phyloP scores from a whole-genome alignment of 2,329 filamentous ascomycete species.

The Alternaria tenuissima region DNA sequence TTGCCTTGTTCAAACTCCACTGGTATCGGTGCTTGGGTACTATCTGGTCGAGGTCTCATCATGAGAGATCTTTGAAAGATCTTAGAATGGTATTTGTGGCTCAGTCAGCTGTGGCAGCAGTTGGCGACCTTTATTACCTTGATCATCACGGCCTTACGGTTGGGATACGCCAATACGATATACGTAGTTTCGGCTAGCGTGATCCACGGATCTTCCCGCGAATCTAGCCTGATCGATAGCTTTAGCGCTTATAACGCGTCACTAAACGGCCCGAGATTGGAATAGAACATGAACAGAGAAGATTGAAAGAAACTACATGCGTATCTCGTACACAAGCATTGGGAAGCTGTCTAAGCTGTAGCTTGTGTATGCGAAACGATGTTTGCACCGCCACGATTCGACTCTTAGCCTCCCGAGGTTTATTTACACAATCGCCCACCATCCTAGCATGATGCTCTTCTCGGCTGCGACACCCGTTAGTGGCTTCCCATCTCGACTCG shows the following conservation, averaged over 20 bases:
- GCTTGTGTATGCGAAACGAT: not conserved
- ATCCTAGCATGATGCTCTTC: constrained; percentile 9
- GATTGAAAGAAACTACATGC: not conserved
- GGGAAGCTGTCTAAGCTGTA: not conserved
- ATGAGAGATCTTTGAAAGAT: not conserved
- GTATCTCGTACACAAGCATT: not conserved
- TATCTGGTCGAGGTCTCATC: constrained; percentile 2
- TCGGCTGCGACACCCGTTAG: constrained; percentile 2
- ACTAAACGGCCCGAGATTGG: not conserved
- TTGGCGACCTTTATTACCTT: not conserved
- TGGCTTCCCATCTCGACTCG: constrained; percentile 12
- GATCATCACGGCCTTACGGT: not conserved
- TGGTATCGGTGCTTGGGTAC: constrained; percentile 4
- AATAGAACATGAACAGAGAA: not conserved
- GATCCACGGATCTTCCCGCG: not conserved
- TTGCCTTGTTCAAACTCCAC: constrained; percentile 3
- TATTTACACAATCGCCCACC: constrained; percentile 4
- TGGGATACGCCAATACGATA: constrained; percentile 5
- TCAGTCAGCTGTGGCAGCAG: not conserved
- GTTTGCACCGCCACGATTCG: not conserved
- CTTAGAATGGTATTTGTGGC: not conserved
- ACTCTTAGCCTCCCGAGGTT: not conserved
- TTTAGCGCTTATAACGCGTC: not conserved
- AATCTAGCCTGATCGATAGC: not conserved
- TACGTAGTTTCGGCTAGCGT: constrained; percentile 1